Base-by-base conservation (phyloP, 306 rosid species). In the Castanopsis chinensis region DNA sequence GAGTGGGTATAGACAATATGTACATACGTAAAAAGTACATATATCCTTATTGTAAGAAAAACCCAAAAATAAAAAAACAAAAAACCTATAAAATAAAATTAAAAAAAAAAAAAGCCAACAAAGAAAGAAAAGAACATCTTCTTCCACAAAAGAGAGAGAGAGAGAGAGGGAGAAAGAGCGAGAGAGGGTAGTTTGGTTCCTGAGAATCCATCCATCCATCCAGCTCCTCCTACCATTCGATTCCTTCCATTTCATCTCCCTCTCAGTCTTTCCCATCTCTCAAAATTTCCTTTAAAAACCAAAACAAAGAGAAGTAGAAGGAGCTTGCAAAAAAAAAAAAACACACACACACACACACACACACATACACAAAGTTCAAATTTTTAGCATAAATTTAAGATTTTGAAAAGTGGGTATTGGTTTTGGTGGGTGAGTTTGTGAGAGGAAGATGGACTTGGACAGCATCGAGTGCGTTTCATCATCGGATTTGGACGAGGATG, bases 61-160 rank as follows among this genome's bases (percentile, higher is more conserved):
- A 37, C 45, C 2, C 1, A 53, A 37, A 37, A 37, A 25, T 25
- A 25, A 33, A 76, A 76, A 83, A 70, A 75, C 72, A 78, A 4
- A 75, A 76, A 56, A 51, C 65, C 23, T 76, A 77, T 79, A 83
- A 71, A 70, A 49, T 49, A 69, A 33, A 19, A 8, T 5, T 0
- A 53, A 32, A 76, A 76, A 83, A 73, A 75, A 78, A 78, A 4
- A 75, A 76, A 64, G 52, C 65, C 23, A 78, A 75, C 83, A 83
- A 77, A 73, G 78, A 64, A 90, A 92, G 93, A 83, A 91, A 92
- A 74, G 89, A 88, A 91, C 84, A 84, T 79, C 83, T 67, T 84
- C 73, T 78, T 82, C 84, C 30, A 56, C 69, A 75, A 73, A 79
- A 82, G 82, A 28, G 76, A 53, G 53, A 49, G 53, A 49, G 17